phyloP scores from a whole-genome alignment of 805 yeast species.

The Yarrowia hollandica region DNA sequence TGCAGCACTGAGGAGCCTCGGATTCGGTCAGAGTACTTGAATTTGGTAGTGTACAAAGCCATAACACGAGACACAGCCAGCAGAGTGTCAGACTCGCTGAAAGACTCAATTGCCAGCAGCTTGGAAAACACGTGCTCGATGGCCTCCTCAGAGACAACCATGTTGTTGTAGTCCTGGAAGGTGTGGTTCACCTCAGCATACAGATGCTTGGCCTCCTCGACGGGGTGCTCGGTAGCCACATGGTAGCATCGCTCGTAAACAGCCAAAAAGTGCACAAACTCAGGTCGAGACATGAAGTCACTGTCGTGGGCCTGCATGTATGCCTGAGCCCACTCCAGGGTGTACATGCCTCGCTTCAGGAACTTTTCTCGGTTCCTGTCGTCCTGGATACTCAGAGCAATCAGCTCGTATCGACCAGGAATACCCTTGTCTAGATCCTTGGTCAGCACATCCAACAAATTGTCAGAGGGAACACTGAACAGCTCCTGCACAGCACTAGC shows the following conservation, averaged over 20 bases:
- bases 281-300: constrained; percentile 22
- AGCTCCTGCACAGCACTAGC: constrained; percentile 25
- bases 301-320: constrained; percentile 1
- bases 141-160: constrained; percentile 9
- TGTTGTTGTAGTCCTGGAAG: not conserved
- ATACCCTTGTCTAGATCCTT: not conserved
- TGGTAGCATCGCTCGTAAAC: constrained; percentile 10
- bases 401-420: constrained; percentile 18
- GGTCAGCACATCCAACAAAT: not conserved
- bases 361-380: constrained; percentile 8
- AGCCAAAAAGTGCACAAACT: constrained; percentile 26
- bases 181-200: constrained; percentile 13
- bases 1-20: constrained; percentile 51
- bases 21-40: constrained; percentile 46
- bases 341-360: constrained; percentile 5
- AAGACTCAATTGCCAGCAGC: constrained; percentile 3
- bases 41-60: constrained; percentile 53
- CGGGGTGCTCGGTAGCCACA: not conserved
- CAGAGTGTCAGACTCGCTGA: not conserved
- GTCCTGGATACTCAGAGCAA: constrained; percentile 10
- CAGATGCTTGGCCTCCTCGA: not conserved
- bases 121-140: constrained; percentile 5
- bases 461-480: not conserved
- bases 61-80: constrained; percentile 56
- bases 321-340: constrained; percentile 13